phyloP scores from a whole-genome alignment of 2,329 filamentous ascomycete species.

The Beauveria brongniartii region DNA sequence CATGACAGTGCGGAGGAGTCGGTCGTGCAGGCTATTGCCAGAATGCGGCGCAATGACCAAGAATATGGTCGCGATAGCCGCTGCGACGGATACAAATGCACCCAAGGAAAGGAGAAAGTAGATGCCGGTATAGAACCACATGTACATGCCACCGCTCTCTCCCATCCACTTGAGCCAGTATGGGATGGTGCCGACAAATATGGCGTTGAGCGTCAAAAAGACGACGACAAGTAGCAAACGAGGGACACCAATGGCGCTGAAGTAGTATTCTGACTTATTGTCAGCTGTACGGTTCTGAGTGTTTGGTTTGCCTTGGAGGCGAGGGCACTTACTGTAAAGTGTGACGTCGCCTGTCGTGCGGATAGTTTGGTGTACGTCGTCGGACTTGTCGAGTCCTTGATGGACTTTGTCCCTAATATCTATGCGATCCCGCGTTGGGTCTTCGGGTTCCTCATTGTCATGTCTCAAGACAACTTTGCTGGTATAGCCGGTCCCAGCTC shows the following conservation, averaged over 20 bases:
- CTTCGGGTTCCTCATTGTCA: neutral
- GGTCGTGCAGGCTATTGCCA: conserved; percentile 6
- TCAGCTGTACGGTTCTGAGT: neutral
- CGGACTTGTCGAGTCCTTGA: neutral
- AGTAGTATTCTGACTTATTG: neutral
- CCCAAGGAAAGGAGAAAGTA: conserved; percentile 8
- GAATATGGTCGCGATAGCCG: conserved; percentile 9
- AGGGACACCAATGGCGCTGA: neutral
- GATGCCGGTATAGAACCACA: neutral
- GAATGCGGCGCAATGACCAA: conserved; percentile 1
- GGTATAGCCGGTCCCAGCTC: conserved; percentile 5
- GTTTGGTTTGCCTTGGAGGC: neutral
- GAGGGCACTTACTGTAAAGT: neutral
- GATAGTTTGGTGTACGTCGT: neutral
- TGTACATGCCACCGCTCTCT: neutral
- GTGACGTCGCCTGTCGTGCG: neutral
- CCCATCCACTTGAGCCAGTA: neutral
- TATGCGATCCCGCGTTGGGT: neutral
- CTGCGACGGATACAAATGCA: conserved; percentile 4
- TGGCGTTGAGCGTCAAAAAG: neutral
- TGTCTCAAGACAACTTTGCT: neutral
- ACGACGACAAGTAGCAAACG: neutral
- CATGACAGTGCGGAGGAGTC: conserved; percentile 12
- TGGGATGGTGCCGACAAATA: neutral
- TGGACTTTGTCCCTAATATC: neutral